These are phyloP conservation scores for Gynochthodes officinalis DNA, from an alignment of 257 asterid genomes.

Conservation along the genomic window DNA sequence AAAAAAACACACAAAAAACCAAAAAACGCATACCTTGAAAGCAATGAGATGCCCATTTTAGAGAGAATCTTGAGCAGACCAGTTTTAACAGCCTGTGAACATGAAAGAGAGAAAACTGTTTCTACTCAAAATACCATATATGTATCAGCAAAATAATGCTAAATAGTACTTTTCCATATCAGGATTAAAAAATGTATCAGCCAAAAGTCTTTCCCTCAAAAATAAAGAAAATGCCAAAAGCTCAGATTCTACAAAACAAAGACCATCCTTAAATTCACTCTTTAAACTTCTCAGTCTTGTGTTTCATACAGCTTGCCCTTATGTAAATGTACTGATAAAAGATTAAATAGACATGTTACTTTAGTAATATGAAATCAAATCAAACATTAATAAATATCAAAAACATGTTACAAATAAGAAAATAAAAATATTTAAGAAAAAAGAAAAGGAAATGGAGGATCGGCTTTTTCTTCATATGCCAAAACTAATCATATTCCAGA, in stretches of 20 bases:
- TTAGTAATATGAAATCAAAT: neutral
- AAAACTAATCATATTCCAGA: neutral
- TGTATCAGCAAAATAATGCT: slow-evolving; percentile 5
- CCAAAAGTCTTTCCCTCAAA: neutral
- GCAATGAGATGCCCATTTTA: slow-evolving; percentile 98
- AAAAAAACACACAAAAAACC: neutral
- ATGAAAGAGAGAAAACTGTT: slow-evolving; percentile 17
- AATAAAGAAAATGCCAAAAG: neutral
- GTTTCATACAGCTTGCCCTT: neutral
- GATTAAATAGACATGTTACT: neutral
- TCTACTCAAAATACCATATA: slow-evolving; percentile 11
- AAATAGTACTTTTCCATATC: neutral
- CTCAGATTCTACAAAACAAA: neutral
- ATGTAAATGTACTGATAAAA: neutral
- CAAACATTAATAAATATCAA: neutral
- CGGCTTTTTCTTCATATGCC: neutral
- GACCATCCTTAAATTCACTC: neutral
- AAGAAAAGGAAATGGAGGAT: neutral
- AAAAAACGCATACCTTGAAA: slow-evolving; percentile 63
- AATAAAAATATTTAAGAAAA: neutral
- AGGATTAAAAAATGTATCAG: neutral
- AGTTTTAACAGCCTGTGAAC: slow-evolving; percentile 72
- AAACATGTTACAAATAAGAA: neutral
- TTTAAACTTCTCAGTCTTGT: neutral
- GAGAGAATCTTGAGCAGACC: slow-evolving; percentile 95